These are phyloP conservation scores for Hymenochaete sp. DNA, from an alignment of 1,284 basidiomycete genomes.

Conservation along the genomic window DNA sequence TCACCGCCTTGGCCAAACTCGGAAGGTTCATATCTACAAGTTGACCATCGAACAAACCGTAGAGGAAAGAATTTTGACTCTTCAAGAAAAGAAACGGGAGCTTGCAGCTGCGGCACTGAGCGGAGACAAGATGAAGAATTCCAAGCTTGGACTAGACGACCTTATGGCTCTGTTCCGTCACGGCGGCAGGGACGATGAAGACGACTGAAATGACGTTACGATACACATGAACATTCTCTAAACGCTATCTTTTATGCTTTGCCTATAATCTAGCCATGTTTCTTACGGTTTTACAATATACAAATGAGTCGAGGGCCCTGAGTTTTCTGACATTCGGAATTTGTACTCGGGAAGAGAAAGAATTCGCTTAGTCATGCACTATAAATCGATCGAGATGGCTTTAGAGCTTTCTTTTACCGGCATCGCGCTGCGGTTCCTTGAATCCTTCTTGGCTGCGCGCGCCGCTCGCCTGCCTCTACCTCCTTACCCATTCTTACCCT, in stretches of 20 bases:
- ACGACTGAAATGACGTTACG: slow-evolving; percentile 11
- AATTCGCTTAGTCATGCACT: no score
- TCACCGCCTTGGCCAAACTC: slow-evolving; percentile 82
- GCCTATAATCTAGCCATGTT: neutral
- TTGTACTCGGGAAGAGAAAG: neutral
- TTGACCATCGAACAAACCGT: slow-evolving; percentile 84
- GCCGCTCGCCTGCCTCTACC: neutral
- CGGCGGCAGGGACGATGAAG: slow-evolving; percentile 46
- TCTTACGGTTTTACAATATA: neutral
- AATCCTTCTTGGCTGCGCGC: neutral
- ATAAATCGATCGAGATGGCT: no score
- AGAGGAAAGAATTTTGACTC: slow-evolving; percentile 78
- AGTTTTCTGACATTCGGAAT: slow-evolving; percentile 1
- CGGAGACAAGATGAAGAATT: slow-evolving; percentile 81
- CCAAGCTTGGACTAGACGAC: slow-evolving; percentile 78
- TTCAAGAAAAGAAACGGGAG: slow-evolving; percentile 84
- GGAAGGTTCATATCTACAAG: slow-evolving; percentile 89
- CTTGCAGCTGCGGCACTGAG: slow-evolving; percentile 80
- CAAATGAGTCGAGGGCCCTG: no score
- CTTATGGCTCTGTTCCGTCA: slow-evolving; percentile 70
- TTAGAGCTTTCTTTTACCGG: neutral
- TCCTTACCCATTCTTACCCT: neutral
- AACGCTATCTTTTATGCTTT: neutral
- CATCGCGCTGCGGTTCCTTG: neutral
- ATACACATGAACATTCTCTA: neutral